A percentile compares a stretch with the other conserved stretches of the same genome.
phyloP scores from a whole-genome alignment of 106 monocot genomes.

The Apostasia ramifera region DNA sequence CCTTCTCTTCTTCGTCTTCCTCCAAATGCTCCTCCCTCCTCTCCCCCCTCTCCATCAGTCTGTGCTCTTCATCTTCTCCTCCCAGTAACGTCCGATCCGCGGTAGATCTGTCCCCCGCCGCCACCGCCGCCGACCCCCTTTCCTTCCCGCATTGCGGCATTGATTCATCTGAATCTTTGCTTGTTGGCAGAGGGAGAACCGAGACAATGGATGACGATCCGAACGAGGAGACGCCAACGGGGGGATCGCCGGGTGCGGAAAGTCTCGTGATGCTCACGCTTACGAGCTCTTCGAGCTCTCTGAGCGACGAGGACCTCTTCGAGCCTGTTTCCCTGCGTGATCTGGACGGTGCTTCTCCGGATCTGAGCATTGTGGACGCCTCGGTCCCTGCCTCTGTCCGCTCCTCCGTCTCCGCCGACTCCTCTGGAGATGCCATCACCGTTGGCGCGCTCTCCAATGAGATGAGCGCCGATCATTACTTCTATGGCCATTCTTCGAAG shows the following conservation, averaged over 20 bases:
- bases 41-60: not conserved
- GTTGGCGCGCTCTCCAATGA: conserved; percentile 7
- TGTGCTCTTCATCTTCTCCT: not conserved
- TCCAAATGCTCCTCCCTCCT: not conserved
- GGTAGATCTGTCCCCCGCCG: not conserved
- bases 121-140: not conserved
- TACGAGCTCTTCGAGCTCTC: conserved; percentile 27
- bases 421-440: conserved; percentile 9
- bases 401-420: conserved; percentile 17
- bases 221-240: not conserved
- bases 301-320: conserved; percentile 56
- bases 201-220: conserved; percentile 35
- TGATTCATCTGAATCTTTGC: not conserved
- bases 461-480: not conserved
- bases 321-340: conserved; percentile 74
- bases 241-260: conserved; percentile 20
- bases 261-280: conserved; percentile 8
- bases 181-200: not conserved
- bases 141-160: not conserved
- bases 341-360: conserved; percentile 15
- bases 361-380: not conserved
- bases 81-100: not conserved
- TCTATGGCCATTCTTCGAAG: not conserved
- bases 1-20: not conserved
- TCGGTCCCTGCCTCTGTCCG: conserved; percentile 15